phyloP scores from a whole-genome alignment of 75 land plant genomes.

The Pseudotsuga menziesii region DNA sequence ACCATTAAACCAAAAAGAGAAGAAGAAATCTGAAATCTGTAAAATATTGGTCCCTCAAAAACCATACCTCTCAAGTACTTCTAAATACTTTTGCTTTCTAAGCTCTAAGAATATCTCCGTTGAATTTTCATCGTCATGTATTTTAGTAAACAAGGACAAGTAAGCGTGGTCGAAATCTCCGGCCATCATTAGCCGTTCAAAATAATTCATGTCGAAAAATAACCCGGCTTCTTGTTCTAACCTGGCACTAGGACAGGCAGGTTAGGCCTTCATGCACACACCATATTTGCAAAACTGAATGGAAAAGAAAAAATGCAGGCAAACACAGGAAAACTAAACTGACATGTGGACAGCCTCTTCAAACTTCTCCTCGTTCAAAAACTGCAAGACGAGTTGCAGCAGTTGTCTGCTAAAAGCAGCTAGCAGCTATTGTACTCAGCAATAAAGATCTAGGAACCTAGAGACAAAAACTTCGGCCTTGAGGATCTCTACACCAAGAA shows the following conservation, averaged over 20 bases:
- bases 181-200: conserved; percentile 9
- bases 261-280: too few species aligned
- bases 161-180: conserved; percentile 10
- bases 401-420: not conserved
- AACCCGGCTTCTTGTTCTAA: not conserved
- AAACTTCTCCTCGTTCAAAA: not conserved
- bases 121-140: not conserved
- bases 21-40: too few species aligned
- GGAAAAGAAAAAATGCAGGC: not conserved
- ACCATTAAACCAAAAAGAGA: too few species aligned
- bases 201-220: conserved; percentile 13
- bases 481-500: too few species aligned
- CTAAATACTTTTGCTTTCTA: too few species aligned
- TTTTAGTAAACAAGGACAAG: not conserved
- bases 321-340: not conserved
- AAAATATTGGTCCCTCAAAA: too few species aligned
- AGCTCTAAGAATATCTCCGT: too few species aligned
- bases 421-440: not conserved
- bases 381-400: not conserved
- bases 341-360: not conserved
- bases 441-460: not conserved
- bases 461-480: too few species aligned
- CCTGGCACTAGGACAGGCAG: not conserved
- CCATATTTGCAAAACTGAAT: not conserved
- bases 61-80: too few species aligned